These are phyloP conservation scores for Lagenidium giganteum DNA, from an alignment of 352 stramenopile species.

Conservation along the genomic window DNA sequence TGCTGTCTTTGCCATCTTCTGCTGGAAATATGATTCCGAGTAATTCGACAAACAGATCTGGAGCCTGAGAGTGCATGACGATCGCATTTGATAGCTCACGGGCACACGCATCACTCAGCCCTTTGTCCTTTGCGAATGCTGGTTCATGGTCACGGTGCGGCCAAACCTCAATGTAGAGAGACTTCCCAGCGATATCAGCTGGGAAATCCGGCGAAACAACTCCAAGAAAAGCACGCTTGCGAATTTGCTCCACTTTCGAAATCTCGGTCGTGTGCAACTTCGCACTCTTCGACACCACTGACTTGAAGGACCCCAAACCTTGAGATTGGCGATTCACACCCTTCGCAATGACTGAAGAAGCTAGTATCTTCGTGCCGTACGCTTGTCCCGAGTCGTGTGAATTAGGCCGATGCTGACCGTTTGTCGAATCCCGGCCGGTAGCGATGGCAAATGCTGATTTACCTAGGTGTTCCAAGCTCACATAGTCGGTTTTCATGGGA, in stretches of 20 bases:
- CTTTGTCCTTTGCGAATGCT: conserved; percentile 38
- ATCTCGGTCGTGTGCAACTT: conserved; percentile 39
- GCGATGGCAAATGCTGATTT: too few relatives aligned
- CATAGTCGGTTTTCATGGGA: conserved; percentile 7
- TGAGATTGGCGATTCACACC: too few relatives aligned
- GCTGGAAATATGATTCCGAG: conserved; percentile 69
- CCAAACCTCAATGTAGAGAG: conserved; percentile 76
- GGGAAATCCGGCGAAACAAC: conserved; percentile 24
- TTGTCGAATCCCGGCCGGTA: too few relatives aligned
- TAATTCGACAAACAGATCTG: conserved; percentile 52
- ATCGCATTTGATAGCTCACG: conserved; percentile 50
- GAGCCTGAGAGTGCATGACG: conserved; percentile 30
- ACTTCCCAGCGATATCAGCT: conserved; percentile 34
- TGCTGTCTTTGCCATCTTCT: conserved; percentile 15
- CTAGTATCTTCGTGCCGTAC: too few relatives aligned
- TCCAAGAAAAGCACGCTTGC: conserved; percentile 62
- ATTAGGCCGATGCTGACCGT: too few relatives aligned
- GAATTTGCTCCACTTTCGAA: conserved; percentile 49
- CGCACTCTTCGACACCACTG: too few relatives aligned
- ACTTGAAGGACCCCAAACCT: too few relatives aligned
- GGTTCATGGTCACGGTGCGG: conserved; percentile 61
- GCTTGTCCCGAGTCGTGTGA: too few relatives aligned
- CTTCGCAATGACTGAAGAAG: too few relatives aligned
- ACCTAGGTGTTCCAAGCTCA: conserved; percentile 14
- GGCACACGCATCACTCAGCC: conserved; percentile 44